Evolutionary conservation across 148 eudicot genomes (phyloP).

Genomic region (Selenicereus undatus): DNA sequence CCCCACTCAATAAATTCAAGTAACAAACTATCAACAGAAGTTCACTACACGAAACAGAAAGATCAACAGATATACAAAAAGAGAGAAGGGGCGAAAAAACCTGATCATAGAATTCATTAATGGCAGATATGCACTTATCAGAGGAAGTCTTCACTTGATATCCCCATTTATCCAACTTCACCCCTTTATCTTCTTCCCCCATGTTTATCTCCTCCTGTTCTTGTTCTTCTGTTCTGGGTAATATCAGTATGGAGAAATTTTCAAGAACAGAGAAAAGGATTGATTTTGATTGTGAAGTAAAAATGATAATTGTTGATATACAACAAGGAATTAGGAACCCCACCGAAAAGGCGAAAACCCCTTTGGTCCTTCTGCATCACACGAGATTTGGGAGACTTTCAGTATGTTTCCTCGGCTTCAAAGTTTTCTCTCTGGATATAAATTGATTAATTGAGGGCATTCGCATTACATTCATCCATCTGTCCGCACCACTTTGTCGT

Average conservation of each 20-base stretch:
- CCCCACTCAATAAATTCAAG: conserved; percentile 7
- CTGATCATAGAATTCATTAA: conserved; percentile 74
- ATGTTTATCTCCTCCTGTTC: conserved; percentile 10
- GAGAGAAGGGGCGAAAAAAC: conserved; percentile 25
- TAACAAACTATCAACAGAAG: not conserved
- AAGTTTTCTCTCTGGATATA: not conserved
- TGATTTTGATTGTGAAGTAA: not conserved
- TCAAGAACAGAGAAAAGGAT: not conserved
- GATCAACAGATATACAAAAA: not conserved
- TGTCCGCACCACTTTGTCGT: not conserved
- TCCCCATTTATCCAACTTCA: conserved; percentile 69
- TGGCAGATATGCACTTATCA: conserved; percentile 62
- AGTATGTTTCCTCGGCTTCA: not conserved
- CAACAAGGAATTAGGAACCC: not conserved
- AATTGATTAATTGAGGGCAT: not conserved
- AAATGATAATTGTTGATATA: not conserved
- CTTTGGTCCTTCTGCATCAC: not conserved
- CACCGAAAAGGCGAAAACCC: conserved; percentile 7
- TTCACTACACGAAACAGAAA: not conserved
- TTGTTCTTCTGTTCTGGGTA: not conserved
- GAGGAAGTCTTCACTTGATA: conserved; percentile 67
- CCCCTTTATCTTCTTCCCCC: conserved; percentile 21
- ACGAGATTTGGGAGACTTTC: not conserved
- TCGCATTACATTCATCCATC: not conserved
- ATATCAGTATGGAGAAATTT: not conserved